A percentile compares a stretch with the other conserved stretches of the same genome.
phyloP scores from a whole-genome alignment of 176 grass and related monocot species.

The Lolium multiflorum region DNA sequence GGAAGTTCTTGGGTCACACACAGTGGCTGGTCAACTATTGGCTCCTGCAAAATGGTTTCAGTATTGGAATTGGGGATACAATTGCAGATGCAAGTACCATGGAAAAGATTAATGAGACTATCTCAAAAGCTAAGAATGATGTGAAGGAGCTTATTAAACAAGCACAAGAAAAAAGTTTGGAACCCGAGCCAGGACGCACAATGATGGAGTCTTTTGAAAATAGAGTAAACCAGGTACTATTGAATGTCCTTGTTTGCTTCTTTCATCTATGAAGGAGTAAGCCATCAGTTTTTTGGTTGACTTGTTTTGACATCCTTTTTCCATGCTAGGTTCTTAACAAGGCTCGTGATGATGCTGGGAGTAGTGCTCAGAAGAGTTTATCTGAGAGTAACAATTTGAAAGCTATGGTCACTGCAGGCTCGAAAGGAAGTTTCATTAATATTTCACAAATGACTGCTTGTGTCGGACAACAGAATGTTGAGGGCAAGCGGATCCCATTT shows the following conservation, averaged over 20 bases:
- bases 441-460: constrained; percentile 99
- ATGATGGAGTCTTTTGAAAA: constrained; percentile 99
- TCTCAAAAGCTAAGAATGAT: constrained; percentile 82
- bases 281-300: not conserved
- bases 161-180: constrained; percentile 69
- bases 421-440: constrained; percentile 96
- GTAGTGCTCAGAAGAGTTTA: constrained; percentile 95
- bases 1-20: constrained; percentile 95
- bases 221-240: constrained; percentile 87
- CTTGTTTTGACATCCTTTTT: constrained; percentile 34
- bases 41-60: constrained; percentile 94
- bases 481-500: constrained; percentile 99
- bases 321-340: constrained; percentile 83
- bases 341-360: constrained; percentile 98
- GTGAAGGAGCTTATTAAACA: constrained; percentile 94
- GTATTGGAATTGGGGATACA: constrained; percentile 98
- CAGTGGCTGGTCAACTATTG: constrained; percentile 99
- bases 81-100: constrained; percentile 94
- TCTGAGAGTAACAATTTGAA: constrained; percentile 99
- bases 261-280: constrained; percentile 14
- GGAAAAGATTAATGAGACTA: constrained; percentile 92
- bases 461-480: constrained; percentile 98
- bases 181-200: constrained; percentile 93
- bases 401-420: constrained; percentile 97
- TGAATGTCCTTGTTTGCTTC: constrained; percentile 30